These are phyloP conservation scores for Bipolaris bicolor DNA, from an alignment of 2,329 filamentous ascomycete genomes.

Conservation along the genomic window DNA sequence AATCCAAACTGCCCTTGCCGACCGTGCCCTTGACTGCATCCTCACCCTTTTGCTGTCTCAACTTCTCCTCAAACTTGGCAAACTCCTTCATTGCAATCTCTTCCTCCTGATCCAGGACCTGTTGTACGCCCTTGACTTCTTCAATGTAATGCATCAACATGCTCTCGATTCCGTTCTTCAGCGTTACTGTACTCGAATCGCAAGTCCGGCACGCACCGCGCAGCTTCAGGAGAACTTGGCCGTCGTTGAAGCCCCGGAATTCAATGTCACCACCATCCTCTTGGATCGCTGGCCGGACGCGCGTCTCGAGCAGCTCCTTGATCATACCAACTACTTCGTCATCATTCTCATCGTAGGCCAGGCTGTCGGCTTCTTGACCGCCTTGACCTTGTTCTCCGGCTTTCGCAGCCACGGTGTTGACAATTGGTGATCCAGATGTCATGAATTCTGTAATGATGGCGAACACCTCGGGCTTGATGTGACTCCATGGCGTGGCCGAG, in stretches of 20 bases:
- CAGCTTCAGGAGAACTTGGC: slow-evolving; percentile 84
- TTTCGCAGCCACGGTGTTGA: slow-evolving; percentile 71
- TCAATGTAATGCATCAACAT: slow-evolving; percentile 96
- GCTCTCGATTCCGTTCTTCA: slow-evolving; percentile 97
- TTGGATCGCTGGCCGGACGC: slow-evolving; percentile 93
- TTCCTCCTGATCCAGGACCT: slow-evolving; percentile 90
- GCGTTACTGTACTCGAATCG: slow-evolving; percentile 92
- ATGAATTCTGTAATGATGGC: slow-evolving; percentile 92
- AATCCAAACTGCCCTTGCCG: slow-evolving; percentile 61
- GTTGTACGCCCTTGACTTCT: slow-evolving; percentile 90
- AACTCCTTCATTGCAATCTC: slow-evolving; percentile 87
- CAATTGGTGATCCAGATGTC: slow-evolving; percentile 80
- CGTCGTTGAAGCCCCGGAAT: slow-evolving; percentile 85
- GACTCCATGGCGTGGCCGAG: slow-evolving; percentile 86
- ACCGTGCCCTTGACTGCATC: slow-evolving; percentile 57
- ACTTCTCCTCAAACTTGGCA: slow-evolving; percentile 90
- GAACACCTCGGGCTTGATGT: slow-evolving; percentile 95
- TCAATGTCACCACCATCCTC: slow-evolving; percentile 98
- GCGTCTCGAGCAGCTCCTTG: slow-evolving; percentile 93
- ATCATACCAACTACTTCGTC: slow-evolving; percentile 97
- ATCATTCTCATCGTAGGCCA: slow-evolving; percentile 88
- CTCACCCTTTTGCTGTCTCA: slow-evolving; percentile 64
- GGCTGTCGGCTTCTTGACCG: slow-evolving; percentile 66
- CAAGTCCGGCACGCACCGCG: slow-evolving; percentile 93
- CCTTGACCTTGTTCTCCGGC: slow-evolving; percentile 58